Conservation (phyloP, 2,329 filamentous ascomycete genomes). For the Colletotrichum euphorbiae region DNA sequence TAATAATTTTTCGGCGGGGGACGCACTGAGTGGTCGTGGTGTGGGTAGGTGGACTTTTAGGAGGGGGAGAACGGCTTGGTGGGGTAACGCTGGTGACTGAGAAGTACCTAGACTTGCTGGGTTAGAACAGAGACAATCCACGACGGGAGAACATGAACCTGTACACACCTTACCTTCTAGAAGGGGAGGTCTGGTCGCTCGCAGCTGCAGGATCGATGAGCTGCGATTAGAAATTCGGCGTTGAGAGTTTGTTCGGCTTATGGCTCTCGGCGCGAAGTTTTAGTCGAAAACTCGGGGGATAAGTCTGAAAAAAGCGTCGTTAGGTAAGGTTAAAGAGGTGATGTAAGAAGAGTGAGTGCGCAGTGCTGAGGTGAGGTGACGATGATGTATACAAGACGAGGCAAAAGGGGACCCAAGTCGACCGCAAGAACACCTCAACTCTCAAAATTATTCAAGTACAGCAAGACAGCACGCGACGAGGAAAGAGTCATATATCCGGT, state of each 20-base stretch:
- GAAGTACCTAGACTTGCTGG: conserved; percentile 30
- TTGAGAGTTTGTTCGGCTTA: not conserved
- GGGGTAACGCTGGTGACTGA: conserved; percentile 32
- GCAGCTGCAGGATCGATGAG: not conserved
- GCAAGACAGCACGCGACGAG: conserved; percentile 13
- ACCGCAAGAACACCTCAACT: not conserved
- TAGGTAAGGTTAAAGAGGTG: conserved; percentile 10
- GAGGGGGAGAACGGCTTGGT: conserved; percentile 35
- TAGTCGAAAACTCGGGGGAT: not conserved
- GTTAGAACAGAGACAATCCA: conserved; percentile 5
- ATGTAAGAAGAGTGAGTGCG: not conserved
- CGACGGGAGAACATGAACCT: not conserved
- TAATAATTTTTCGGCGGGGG: conserved; percentile 40
- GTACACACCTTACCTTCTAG: not conserved
- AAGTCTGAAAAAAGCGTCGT: not conserved
- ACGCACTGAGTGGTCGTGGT: conserved; percentile 36
- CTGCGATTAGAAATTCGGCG: not conserved
- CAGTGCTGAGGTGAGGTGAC: conserved; percentile 6
- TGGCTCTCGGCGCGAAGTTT: not conserved
- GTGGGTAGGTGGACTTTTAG: conserved; percentile 39
- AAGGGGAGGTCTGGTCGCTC: not conserved
- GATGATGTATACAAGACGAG: not conserved
- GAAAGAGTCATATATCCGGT: not conserved
- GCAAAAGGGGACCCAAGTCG: not conserved
- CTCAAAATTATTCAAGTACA: not conserved